phyloP scores from a whole-genome alignment of 1,139 yeast species.

The Pneumocystis murina region DNA sequence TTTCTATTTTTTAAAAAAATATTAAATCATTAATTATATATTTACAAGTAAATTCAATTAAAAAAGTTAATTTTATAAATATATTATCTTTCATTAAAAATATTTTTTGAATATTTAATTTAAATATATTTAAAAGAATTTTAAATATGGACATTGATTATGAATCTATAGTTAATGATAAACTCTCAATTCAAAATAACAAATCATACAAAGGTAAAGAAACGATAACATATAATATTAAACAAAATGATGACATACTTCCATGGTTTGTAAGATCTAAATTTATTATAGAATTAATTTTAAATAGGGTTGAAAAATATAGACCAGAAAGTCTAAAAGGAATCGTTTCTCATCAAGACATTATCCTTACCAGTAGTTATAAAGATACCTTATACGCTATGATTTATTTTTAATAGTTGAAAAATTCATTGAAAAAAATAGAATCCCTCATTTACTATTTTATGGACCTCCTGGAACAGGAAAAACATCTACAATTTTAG shows the following conservation, averaged over 20 bases:
- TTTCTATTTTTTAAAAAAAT: not conserved
- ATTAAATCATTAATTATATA: not conserved
- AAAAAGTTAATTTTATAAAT: not conserved
- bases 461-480: slow-evolving; percentile 99
- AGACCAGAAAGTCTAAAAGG: slow-evolving; percentile 75
- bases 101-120: not conserved
- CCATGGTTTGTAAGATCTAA: slow-evolving; percentile 20
- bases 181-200: not conserved
- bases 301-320: slow-evolving; percentile 75
- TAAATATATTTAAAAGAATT: not conserved
- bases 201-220: not conserved
- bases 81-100: not conserved
- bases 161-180: not conserved
- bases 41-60: not conserved
- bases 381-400: not conserved
- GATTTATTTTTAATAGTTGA: slow-evolving; percentile 31
- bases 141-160: not conserved
- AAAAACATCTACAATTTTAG: slow-evolving; percentile 84
- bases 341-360: slow-evolving; percentile 80
- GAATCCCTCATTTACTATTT: slow-evolving; percentile 75
- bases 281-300: slow-evolving; percentile 3
- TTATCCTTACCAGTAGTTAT: slow-evolving; percentile 41
- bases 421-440: slow-evolving; percentile 68
- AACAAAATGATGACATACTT: slow-evolving; percentile 16
- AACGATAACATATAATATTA: not conserved